Percentiles rank a stretch among this genome's conserved stretches.
phyloP scores from a whole-genome alignment of 306 rosid genomes.

The Rosa lucieae region DNA sequence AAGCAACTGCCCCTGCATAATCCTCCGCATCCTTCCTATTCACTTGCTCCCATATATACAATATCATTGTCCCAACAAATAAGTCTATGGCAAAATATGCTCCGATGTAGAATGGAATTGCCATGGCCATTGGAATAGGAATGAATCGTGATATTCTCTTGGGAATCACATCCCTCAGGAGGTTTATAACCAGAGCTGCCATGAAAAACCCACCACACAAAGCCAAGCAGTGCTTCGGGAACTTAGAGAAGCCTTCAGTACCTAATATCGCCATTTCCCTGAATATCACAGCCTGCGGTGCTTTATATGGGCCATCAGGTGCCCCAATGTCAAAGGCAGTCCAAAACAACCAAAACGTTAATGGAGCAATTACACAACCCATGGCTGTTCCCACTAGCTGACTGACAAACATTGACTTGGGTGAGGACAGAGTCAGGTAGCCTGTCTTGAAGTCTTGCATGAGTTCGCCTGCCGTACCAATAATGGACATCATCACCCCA shows the following conservation, averaged over 20 bases:
- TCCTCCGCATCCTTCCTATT: conserved; percentile 76
- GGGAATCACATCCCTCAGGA: conserved; percentile 64
- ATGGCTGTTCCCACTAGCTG: conserved; percentile 85
- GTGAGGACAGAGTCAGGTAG: conserved; percentile 86
- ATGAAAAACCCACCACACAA: conserved; percentile 66
- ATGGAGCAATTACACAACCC: conserved; percentile 92
- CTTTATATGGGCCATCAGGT: conserved; percentile 88
- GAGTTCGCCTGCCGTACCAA: conserved; percentile 89
- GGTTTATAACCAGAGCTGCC: conserved; percentile 66
- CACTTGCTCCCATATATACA: conserved; percentile 71
- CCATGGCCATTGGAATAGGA: conserved; percentile 98
- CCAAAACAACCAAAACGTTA: conserved; percentile 97
- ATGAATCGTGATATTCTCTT: conserved; percentile 63
- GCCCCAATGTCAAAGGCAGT: conserved; percentile 84
- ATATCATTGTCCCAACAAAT: conserved; percentile 82
- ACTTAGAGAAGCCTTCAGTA: conserved; percentile 77
- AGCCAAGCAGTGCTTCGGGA: conserved; percentile 76
- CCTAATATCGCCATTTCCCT: conserved; percentile 96
- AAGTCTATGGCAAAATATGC: conserved; percentile 83
- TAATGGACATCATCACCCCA: conserved; percentile 92
- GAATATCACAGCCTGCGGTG: conserved; percentile 78
- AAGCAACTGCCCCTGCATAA: conserved; percentile 87
- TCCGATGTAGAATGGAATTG: conserved; percentile 82
- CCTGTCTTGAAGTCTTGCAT: conserved; percentile 99
- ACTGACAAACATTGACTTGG: conserved; percentile 86